phyloP scores from a whole-genome alignment of 495 filamentous ascomycete genomes.

The Talaromyces nanjingensis region DNA sequence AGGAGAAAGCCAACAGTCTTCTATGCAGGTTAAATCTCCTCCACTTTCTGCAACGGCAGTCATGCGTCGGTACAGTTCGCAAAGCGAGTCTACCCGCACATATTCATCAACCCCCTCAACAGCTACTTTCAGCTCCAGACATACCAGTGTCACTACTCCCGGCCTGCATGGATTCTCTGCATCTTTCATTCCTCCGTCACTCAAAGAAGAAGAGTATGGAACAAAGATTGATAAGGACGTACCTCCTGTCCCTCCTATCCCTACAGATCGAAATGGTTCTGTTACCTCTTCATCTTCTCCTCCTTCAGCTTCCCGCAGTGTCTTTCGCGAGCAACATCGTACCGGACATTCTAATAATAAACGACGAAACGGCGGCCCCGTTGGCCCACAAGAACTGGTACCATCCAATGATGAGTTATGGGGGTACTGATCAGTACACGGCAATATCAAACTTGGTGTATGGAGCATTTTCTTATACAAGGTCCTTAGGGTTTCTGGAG shows the following conservation, averaged over 20 bases:
- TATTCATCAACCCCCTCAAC: slow-evolving; percentile 22
- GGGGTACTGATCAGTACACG: slow-evolving; percentile 18
- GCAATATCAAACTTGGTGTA: not conserved
- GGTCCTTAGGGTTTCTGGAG: not conserved
- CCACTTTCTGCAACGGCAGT: slow-evolving; percentile 36
- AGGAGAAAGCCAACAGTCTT: not conserved
- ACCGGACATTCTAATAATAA: slow-evolving; percentile 12
- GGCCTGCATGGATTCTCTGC: slow-evolving; percentile 20
- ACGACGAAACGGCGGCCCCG: slow-evolving; percentile 16
- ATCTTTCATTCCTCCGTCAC: slow-evolving; percentile 21
- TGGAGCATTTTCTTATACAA: not conserved
- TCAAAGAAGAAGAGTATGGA: slow-evolving; percentile 22
- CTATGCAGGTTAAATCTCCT: not conserved
- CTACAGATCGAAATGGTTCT: not conserved
- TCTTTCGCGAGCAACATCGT: not conserved
- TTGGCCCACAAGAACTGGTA: slow-evolving; percentile 26
- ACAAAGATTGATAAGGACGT: slow-evolving; percentile 8
- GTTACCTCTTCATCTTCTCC: not conserved
- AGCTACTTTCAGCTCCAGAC: slow-evolving; percentile 24
- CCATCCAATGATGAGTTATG: slow-evolving; percentile 42
- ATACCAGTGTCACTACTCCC: slow-evolving; percentile 31
- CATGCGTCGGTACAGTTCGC: slow-evolving; percentile 36
- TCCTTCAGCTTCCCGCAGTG: slow-evolving; percentile 2
- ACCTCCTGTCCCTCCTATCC: slow-evolving; percentile 2
- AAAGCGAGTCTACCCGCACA: slow-evolving; percentile 24